phyloP scores from a whole-genome alignment of 2,329 filamentous ascomycete genomes.

The Aschersonia sp. region DNA sequence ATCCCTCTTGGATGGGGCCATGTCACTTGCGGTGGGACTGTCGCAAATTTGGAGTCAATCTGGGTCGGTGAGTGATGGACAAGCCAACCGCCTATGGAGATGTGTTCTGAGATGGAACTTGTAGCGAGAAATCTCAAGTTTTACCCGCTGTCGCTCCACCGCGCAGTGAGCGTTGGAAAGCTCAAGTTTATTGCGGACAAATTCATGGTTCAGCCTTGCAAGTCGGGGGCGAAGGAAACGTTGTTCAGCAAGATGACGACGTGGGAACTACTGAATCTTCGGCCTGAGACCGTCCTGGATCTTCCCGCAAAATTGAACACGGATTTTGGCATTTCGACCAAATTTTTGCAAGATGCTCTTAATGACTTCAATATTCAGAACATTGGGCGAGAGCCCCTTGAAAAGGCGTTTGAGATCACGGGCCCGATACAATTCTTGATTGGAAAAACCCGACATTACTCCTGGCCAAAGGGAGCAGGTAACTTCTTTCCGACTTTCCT shows the following conservation, averaged over 20 bases:
- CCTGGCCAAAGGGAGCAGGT: conserved; percentile 34
- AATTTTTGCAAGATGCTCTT: conserved; percentile 14
- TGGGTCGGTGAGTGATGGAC: conserved; percentile 18
- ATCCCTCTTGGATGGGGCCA: conserved; percentile 25
- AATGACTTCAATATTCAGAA: conserved; percentile 21
- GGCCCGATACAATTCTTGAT: conserved; percentile 21
- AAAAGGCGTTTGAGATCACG: conserved; percentile 15
- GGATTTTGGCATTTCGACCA: conserved; percentile 23
- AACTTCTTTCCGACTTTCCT: background rate
- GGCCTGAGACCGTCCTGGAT: conserved; percentile 21
- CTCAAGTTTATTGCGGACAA: conserved; percentile 21
- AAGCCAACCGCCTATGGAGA: background rate
- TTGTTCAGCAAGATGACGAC: conserved; percentile 19
- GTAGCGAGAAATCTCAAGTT: conserved; percentile 31
- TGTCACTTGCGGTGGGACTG: conserved; percentile 27
- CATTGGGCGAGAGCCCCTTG: conserved; percentile 21
- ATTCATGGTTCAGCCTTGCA: conserved; percentile 20
- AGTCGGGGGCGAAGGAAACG: conserved; percentile 13
- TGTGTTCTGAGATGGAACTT: background rate
- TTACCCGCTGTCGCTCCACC: conserved; percentile 24
- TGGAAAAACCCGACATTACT: conserved; percentile 29
- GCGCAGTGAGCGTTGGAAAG: conserved; percentile 19
- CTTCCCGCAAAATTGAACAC: conserved; percentile 21
- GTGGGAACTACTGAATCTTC: conserved; percentile 32
- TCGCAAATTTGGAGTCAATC: conserved; percentile 33